Percentiles rank a stretch among this genome's conserved stretches.
Evolutionary conservation across 345 rosid genomes (phyloP).

Genomic region (Populus deltoides): DNA sequence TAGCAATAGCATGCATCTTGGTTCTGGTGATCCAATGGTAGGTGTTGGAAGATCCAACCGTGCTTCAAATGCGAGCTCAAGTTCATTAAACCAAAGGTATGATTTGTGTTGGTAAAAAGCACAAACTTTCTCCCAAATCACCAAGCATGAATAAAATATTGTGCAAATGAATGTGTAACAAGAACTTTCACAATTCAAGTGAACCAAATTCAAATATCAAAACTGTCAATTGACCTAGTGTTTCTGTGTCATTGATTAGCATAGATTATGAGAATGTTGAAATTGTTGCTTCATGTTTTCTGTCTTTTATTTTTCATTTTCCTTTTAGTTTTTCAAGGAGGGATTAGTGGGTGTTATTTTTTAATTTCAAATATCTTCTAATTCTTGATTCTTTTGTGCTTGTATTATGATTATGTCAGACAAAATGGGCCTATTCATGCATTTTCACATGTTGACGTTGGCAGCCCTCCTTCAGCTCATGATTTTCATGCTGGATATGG

Average conservation of each 20-base stretch:
- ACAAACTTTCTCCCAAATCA: neutral
- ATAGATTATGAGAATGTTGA: neutral
- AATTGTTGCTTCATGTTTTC: neutral
- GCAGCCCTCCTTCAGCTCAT: slow-evolving; percentile 64
- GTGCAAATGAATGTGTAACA: neutral
- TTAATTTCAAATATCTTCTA: neutral
- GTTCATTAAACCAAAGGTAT: slow-evolving; percentile 60
- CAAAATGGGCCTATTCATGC: slow-evolving; percentile 57
- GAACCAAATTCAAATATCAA: neutral
- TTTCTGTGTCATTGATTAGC: neutral
- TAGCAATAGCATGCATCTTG: slow-evolving; percentile 65
- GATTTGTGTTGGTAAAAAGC: neutral
- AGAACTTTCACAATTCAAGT: neutral
- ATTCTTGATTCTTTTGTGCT: slow-evolving; percentile 4
- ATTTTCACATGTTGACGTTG: slow-evolving; percentile 57
- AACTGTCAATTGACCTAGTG: neutral
- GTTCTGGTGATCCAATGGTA: slow-evolving; percentile 51
- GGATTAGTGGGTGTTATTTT: too few relatives aligned
- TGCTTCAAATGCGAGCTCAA: slow-evolving; percentile 43
- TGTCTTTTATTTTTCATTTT: neutral
- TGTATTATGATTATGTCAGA: slow-evolving; percentile 39
- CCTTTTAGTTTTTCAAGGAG: neutral
- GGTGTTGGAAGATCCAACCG: slow-evolving; percentile 50
- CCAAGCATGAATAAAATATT: neutral
- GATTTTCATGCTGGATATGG: slow-evolving; percentile 60